Base-by-base conservation (phyloP, 2,329 filamentous ascomycete species). In the Nothomitra cinnamomea region DNA sequence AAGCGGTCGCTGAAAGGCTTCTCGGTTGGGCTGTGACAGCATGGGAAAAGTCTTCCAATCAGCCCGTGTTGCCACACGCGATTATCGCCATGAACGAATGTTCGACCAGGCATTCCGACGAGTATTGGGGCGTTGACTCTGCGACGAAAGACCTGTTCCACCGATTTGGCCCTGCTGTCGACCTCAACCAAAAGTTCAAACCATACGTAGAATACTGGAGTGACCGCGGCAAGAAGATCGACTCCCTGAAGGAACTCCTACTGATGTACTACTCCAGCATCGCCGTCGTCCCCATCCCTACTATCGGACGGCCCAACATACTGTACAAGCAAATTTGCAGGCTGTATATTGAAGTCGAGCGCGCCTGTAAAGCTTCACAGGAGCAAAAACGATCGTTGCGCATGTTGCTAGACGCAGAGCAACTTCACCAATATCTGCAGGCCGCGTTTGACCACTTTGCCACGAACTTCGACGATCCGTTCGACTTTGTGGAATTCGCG, bases 31-130 rank as follows among this genome's bases (percentile, higher is more conserved):
- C 73, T 13, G 66, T 67, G 2, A 69, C 72, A 12, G 70, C 71
- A 1, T 63, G 77, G 5, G 74, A 77, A 56, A 74, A 69, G 55
- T 75, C 74, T 0, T 67, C 72, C 43, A 78, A 78, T 55, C 75
- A 78, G 57, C 75, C 75, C 0, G 68, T 72, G 1, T 66, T 78
- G 2, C 75, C 76, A 2, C 73, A 77, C 58, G 74, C 71, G 4
- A 69, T 79, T 52, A 72, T 79, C 42, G 73, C 72, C 0, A 63
- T 78, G 36, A 77, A 77, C 59, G 69, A 67, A 1, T 65, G 68
- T 0, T 67, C 73, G 7, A 58, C 61, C 42, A 62, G 63, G 40
- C 62, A 70, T 2, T 62, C 69, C 35, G 61, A 63, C n/a, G 57
- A 62, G 6, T 63, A 68, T 47, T 77, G 73, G 73, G 66, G 74